These are phyloP conservation scores for Calonectria pseudoturangicola DNA, from an alignment of 2,329 filamentous ascomycete species.

Conservation along the genomic window DNA sequence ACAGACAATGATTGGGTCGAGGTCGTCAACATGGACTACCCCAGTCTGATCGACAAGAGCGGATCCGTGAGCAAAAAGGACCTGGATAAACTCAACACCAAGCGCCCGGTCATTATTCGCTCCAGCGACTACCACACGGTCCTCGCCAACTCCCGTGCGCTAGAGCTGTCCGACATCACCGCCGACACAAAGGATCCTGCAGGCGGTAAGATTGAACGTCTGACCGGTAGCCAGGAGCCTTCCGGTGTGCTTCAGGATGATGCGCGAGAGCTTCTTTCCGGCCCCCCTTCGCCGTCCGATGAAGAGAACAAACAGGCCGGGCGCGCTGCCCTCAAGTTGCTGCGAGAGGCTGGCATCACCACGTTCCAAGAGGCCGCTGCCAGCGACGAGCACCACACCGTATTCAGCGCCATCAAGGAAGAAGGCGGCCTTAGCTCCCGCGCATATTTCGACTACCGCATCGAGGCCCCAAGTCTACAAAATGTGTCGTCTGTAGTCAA, in stretches of 20 bases:
- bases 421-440: constrained; percentile 48
- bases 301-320: constrained; percentile 49
- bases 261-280: constrained; percentile 46
- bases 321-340: constrained; percentile 52
- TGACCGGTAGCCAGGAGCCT: constrained; percentile 52
- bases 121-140: constrained; percentile 53
- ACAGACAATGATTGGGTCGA: constrained; percentile 52
- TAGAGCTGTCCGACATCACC: constrained; percentile 51
- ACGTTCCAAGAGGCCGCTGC: constrained; percentile 55
- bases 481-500: constrained; percentile 42
- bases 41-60: constrained; percentile 47
- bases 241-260: constrained; percentile 52
- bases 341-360: constrained; percentile 54
- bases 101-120: constrained; percentile 49
- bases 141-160: constrained; percentile 50
- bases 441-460: constrained; percentile 54
- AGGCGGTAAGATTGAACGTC: constrained; percentile 50
- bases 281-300: constrained; percentile 44
- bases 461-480: constrained; percentile 48
- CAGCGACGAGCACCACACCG: constrained; percentile 25
- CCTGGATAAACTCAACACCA: constrained; percentile 49
- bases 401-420: constrained; percentile 49
- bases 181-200: constrained; percentile 46
- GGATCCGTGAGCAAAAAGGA: constrained; percentile 47
- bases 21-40: constrained; percentile 53